These are phyloP conservation scores for Dinochytrium kinnereticum DNA, from an alignment of 371 early-diverging fungal species.

Conservation along the genomic window DNA sequence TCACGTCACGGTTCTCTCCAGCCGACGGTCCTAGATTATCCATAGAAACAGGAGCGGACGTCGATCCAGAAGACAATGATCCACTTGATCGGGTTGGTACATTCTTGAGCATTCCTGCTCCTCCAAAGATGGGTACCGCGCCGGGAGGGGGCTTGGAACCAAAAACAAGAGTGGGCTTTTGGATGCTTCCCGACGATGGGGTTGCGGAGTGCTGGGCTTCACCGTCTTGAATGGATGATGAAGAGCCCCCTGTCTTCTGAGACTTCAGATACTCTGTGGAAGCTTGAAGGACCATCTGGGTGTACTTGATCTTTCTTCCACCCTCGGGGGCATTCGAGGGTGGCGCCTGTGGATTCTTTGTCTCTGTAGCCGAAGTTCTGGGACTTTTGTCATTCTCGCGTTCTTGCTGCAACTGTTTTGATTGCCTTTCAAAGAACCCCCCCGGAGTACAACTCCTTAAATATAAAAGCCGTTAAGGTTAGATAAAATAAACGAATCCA, in stretches of 20 bases:
- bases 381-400: conserved; percentile 1
- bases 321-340: not conserved
- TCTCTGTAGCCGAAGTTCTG: not conserved
- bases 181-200: not conserved
- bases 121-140: not conserved
- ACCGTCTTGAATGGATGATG: not conserved
- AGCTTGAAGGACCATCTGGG: conserved; percentile 1
- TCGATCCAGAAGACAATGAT: too few species aligned
- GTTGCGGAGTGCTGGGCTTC: not conserved
- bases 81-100: not conserved
- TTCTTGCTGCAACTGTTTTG: conserved; percentile 13
- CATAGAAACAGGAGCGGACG: not conserved
- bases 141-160: not conserved
- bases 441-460: conserved; percentile 29
- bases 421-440: conserved; percentile 26
- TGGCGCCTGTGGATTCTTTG: not conserved
- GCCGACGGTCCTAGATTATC: not conserved
- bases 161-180: not conserved
- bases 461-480: not conserved
- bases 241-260: not conserved
- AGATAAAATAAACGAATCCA: not conserved
- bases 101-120: too few species aligned
- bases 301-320: not conserved
- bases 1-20: not conserved
- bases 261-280: not conserved